These are phyloP conservation scores for Anastatica hierochuntica DNA, from an alignment of 345 rosid species.

Conservation along the genomic window DNA sequence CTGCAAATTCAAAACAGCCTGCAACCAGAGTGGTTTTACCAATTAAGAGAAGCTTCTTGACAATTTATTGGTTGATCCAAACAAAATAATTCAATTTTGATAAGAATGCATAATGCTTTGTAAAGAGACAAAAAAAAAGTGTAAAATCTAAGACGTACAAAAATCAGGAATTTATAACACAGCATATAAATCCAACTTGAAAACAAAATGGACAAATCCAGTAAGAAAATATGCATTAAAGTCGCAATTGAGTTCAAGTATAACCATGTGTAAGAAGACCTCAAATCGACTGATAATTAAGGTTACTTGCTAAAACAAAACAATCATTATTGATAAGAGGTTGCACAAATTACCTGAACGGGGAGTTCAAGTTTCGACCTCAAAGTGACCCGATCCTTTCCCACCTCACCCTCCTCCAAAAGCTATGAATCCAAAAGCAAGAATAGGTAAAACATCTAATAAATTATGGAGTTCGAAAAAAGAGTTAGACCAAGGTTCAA, in stretches of 20 bases:
- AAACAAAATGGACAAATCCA: background rate
- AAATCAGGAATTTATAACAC: background rate
- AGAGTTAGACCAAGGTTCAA: background rate
- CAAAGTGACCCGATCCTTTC: slow-evolving; percentile 72
- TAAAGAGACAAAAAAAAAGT: background rate
- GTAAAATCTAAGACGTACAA: background rate
- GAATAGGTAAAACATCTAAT: background rate
- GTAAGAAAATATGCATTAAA: slow-evolving; percentile 1
- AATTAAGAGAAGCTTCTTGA: slow-evolving; percentile 15
- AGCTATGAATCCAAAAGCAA: slow-evolving; percentile 37
- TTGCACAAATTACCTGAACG: slow-evolving; percentile 61
- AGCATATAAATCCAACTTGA: slow-evolving; percentile 4
- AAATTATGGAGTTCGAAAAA: background rate
- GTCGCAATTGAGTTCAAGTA: background rate
- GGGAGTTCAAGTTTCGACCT: slow-evolving; percentile 99
- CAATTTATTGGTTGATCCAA: slow-evolving; percentile 2
- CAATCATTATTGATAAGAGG: background rate
- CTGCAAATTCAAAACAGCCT: slow-evolving; percentile 97
- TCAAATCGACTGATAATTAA: slow-evolving; percentile 6
- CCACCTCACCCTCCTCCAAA: slow-evolving; percentile 92
- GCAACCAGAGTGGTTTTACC: slow-evolving; percentile 32
- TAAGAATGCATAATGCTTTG: background rate
- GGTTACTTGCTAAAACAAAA: background rate
- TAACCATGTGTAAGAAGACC: slow-evolving; percentile 1
- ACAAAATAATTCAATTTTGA: background rate